phyloP scores from a whole-genome alignment of 83 land plant genomes.

The Thuja plicata region DNA sequence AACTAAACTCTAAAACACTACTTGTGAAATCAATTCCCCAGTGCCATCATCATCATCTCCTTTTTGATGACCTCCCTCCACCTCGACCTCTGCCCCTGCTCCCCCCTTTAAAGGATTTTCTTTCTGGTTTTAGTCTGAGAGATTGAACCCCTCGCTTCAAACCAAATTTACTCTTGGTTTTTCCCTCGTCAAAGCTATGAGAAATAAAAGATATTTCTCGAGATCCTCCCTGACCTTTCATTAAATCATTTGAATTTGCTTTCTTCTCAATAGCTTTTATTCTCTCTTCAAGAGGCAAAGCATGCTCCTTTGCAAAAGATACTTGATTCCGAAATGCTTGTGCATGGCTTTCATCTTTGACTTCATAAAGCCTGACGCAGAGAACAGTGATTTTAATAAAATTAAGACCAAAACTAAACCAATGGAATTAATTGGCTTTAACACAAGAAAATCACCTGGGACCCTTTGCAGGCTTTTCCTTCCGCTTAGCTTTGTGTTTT shows the following conservation, averaged over 20 bases:
- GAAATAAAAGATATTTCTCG: constrained; percentile 76
- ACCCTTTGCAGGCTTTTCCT: constrained; percentile 19
- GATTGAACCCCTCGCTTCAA: constrained; percentile 81
- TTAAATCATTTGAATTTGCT: constrained; percentile 15
- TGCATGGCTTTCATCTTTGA: constrained; percentile 93
- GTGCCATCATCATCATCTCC: background rate
- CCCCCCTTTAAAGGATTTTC: constrained; percentile 27
- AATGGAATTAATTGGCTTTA: background rate
- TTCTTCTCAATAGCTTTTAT: constrained; percentile 32
- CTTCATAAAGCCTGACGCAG: constrained; percentile 76
- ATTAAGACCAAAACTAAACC: background rate
- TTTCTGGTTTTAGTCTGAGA: constrained; percentile 57
- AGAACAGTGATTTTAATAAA: background rate
- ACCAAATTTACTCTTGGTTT: constrained; percentile 35
- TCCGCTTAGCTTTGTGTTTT: constrained; percentile 11
- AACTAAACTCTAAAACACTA: background rate
- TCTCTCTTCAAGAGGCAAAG: constrained; percentile 84
- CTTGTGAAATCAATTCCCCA: background rate
- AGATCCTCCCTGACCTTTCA: constrained; percentile 83
- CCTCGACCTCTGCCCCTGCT: constrained; percentile 34
- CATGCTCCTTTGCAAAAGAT: constrained; percentile 71
- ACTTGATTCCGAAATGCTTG: constrained; percentile 74
- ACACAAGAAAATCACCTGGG: constrained; percentile 11
- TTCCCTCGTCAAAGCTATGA: constrained; percentile 41
- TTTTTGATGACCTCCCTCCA: constrained; percentile 18